phyloP scores from a whole-genome alignment of 2,329 filamentous ascomycete species.

The Sporothrix phasma region DNA sequence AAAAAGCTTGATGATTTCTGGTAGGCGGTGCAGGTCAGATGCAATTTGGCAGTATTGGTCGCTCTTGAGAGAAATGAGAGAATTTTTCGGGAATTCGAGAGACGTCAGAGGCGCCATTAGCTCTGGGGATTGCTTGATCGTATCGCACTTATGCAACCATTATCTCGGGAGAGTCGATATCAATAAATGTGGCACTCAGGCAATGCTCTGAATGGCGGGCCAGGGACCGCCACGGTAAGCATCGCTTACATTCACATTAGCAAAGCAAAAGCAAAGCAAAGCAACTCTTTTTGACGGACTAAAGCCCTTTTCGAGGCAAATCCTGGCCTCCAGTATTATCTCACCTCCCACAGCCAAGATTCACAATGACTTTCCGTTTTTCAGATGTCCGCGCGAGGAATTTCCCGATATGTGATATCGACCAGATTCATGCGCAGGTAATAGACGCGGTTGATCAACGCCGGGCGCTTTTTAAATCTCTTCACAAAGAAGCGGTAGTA shows the following conservation, averaged over 20 bases:
- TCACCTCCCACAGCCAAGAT: slow-evolving; percentile 84
- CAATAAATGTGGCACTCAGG: slow-evolving; percentile 57
- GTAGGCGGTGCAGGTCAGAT: slow-evolving; percentile 65
- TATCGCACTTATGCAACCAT: slow-evolving; percentile 62
- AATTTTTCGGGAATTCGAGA: slow-evolving; percentile 31
- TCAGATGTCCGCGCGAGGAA: slow-evolving; percentile 50
- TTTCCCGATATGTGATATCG: slow-evolving; percentile 59
- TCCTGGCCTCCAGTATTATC: slow-evolving; percentile 26
- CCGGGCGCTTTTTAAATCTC: slow-evolving; percentile 73
- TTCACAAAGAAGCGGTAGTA: slow-evolving; percentile 83
- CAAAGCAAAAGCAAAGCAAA: background rate
- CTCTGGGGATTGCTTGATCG: slow-evolving; percentile 54
- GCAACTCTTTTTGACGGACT: no score
- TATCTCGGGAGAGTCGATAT: slow-evolving; percentile 76
- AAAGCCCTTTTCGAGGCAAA: background rate
- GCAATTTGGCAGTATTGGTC: slow-evolving; percentile 68
- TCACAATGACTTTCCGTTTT: slow-evolving; percentile 64
- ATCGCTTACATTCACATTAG: slow-evolving; percentile 46
- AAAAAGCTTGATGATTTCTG: slow-evolving; percentile 49
- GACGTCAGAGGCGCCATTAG: slow-evolving; percentile 44
- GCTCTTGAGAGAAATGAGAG: slow-evolving; percentile 50
- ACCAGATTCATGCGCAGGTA: slow-evolving; percentile 78
- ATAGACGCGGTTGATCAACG: slow-evolving; percentile 83
- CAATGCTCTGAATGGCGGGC: slow-evolving; percentile 52
- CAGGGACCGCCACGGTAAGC: slow-evolving; percentile 78